Base-by-base conservation (phyloP, 2,329 filamentous ascomycete genomes). In the Botryotinia convoluta region DNA sequence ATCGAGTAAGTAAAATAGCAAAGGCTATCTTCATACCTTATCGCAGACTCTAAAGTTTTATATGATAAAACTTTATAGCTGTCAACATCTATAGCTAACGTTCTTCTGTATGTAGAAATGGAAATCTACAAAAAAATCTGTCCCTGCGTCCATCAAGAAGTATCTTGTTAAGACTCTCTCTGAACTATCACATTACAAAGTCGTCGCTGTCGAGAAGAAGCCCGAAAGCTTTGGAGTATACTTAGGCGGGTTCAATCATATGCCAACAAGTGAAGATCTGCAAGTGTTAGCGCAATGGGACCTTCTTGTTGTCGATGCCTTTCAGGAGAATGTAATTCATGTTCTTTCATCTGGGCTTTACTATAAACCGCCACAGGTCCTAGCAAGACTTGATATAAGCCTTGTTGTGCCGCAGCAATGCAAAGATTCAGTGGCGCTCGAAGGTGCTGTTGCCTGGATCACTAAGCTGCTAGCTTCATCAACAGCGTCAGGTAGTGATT, bases 271-370 rank as follows among this genome's bases (percentile, higher is more conserved):
- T 26, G 73, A 77, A 32, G 79, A 85, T 74, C 72, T 77, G 32
- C 76, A 74, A n/a, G 65, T 86, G 10, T 77, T 85, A n/a, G 72
- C 79, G 54, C 79, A 81, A 77, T 85, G 83, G 83, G 84, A 86
- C 69, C 74, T 85, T n/a, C 73, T 85, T 57, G 79, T 85, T 26
- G 79, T 85, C 20, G 83, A 86, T 75, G 84, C 84, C 3, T 78
- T 82, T 29, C 80, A 82, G 73, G 57, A 71, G 16, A 82, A 83
- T 9, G 80, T 84, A 4, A 62, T 79, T 4, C 78, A 81, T 7
- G 83, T 81, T 7, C 78, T 84, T 71, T 75, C 76, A n/a, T 45
- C 60, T 59, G 51, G 54, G 12, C 32, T 65, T 20, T 76, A 78
- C 68, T 22, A 62, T 7, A 45, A 75, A 7, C 75, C 77, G 29